phyloP scores from a whole-genome alignment of 768 basidiomycete genomes.

The Lanmaoa pseudosensibilis region DNA sequence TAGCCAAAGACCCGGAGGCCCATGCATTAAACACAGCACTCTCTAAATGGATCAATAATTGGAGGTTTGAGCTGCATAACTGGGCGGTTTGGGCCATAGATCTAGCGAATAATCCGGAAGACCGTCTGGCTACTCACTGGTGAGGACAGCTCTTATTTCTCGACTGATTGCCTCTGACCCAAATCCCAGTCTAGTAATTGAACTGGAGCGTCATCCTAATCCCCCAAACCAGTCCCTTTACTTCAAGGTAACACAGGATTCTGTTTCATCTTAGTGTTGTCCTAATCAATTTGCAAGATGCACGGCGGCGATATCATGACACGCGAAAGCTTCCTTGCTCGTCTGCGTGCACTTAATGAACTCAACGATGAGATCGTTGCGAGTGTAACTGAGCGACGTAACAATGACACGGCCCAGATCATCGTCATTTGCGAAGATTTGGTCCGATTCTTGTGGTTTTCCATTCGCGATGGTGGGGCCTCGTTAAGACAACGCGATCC shows the following conservation, averaged over 20 bases:
- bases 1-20: slow-evolving; percentile 15
- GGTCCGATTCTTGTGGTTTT: slow-evolving; percentile 33
- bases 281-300: slow-evolving; percentile 21
- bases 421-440: slow-evolving; percentile 23
- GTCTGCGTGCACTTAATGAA: slow-evolving; percentile 10
- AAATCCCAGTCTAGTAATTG: slow-evolving; percentile 21
- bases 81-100: slow-evolving; percentile 26
- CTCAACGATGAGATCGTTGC: slow-evolving; percentile 21
- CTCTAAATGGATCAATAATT: slow-evolving; percentile 29
- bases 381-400: slow-evolving; percentile 22
- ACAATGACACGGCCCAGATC: slow-evolving; percentile 29
- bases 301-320: slow-evolving; percentile 24
- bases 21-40: slow-evolving; percentile 21
- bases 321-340: slow-evolving; percentile 17
- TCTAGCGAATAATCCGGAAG: slow-evolving; percentile 25
- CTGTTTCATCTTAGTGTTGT: neutral
- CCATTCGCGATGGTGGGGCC: slow-evolving; percentile 29
- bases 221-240: slow-evolving; percentile 14
- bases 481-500: slow-evolving; percentile 15
- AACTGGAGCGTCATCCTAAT: slow-evolving; percentile 19
- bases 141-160: neutral
- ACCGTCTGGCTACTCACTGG: slow-evolving; percentile 29
- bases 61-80: slow-evolving; percentile 20
- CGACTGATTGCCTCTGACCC: neutral
- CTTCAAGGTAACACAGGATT: slow-evolving; percentile 20